Percentiles rank a stretch among this genome's conserved stretches.
Conservation (phyloP, 352 stramenopile genomes). For the Lagenidium giganteum region DNA sequence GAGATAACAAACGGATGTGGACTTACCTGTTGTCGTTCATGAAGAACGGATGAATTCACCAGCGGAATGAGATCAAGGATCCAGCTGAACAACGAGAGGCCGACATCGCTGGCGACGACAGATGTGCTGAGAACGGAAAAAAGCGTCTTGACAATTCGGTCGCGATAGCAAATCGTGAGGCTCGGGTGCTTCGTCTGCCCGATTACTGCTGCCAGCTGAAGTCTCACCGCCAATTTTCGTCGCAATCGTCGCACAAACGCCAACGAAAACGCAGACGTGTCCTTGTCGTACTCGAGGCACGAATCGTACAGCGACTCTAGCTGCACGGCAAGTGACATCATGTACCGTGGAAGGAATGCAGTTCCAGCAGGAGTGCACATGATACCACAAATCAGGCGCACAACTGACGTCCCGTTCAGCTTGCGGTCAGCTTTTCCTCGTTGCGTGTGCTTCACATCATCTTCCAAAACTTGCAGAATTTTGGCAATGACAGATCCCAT, state of each 20-base stretch:
- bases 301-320: conserved; percentile 69
- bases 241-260: conserved; percentile 52
- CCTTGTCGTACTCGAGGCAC: conserved; percentile 43
- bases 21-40: conserved; percentile 75
- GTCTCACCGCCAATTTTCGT: conserved; percentile 66
- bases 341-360: conserved; percentile 76
- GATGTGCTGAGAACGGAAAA: conserved; percentile 73
- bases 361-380: conserved; percentile 65
- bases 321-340: conserved; percentile 78
- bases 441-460: conserved; percentile 63
- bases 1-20: too few relatives aligned
- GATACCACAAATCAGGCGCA: conserved; percentile 67
- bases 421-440: conserved; percentile 52
- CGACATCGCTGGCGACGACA: conserved; percentile 39
- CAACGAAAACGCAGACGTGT: conserved; percentile 5
- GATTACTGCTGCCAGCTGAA: conserved; percentile 75
- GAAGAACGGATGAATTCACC: conserved; percentile 64
- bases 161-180: conserved; percentile 77
- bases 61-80: conserved; percentile 82
- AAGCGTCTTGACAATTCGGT: conserved; percentile 80
- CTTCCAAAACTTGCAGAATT: conserved; percentile 75
- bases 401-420: conserved; percentile 63
- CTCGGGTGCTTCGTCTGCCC: conserved; percentile 69
- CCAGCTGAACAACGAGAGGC: conserved; percentile 81
- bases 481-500: conserved; percentile 83